phyloP scores from a whole-genome alignment of 163 green algal genomes.

The Botryococcus braunii region DNA sequence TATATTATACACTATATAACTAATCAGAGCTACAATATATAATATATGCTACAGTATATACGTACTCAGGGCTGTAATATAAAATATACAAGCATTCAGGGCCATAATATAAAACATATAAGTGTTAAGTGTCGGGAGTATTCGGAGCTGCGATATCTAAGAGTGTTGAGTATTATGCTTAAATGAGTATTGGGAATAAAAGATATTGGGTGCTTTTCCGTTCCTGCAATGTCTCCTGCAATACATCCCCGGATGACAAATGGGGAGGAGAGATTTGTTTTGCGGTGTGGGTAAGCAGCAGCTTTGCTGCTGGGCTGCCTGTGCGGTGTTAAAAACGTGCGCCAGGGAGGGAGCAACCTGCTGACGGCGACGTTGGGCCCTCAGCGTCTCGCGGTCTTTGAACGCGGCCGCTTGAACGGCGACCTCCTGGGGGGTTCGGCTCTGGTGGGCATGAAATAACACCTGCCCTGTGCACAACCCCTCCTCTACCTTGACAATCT shows the following conservation, averaged over 20 bases:
- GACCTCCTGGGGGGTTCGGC: constrained; percentile 30
- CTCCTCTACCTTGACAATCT: constrained; percentile 92
- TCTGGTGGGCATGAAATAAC: constrained; percentile 76
- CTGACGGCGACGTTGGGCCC: constrained; percentile 36
- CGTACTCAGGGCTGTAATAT: background rate
- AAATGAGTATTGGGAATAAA: no score
- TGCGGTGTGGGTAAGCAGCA: background rate
- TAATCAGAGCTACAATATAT: background rate
- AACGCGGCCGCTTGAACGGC: constrained; percentile 26
- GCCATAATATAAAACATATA: no score
- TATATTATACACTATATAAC: background rate
- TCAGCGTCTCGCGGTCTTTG: constrained; percentile 15
- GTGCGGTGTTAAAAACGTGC: background rate
- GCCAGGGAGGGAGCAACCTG: constrained; percentile 25
- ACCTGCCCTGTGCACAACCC: constrained; percentile 81
- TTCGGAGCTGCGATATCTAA: no score
- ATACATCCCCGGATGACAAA: background rate
- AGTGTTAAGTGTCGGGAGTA: no score
- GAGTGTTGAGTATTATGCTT: no score
- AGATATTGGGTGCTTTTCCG: background rate
- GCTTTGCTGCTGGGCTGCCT: background rate
- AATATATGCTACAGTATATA: background rate
- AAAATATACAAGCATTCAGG: background rate
- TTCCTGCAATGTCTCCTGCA: constrained; percentile 15
- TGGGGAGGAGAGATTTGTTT: no score